Evolutionary conservation across 345 rosid genomes (phyloP), one percentile per base, ranked within the genome.

Genomic region (Lepidium africanum): DNA sequence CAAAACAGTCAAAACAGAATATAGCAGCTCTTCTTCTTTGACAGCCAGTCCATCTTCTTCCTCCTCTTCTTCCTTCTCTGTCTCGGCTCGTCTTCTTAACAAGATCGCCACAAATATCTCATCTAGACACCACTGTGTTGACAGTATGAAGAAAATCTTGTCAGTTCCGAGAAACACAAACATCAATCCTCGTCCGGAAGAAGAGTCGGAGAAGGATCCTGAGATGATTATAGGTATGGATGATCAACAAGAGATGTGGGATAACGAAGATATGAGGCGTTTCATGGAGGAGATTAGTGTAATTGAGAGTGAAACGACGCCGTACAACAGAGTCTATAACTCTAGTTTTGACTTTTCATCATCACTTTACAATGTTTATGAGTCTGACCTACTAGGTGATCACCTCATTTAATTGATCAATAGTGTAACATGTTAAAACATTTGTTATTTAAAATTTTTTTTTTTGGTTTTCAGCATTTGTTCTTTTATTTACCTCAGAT

Each of bases 21-120:
- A 41, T 15, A 13, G 53, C 6, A 50, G 19, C 48, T 59, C 72
- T 41, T 73, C 71, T 14, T 21, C 23, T 21, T 38, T 39, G 10
- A 21, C 23, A 25, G 0, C 4, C 4, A 27, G 0, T 27, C 32
- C 32, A 27, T 27, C 32, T 27, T 27, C 32, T 25, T 25, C 27
- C 27, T 2, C 27, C 27, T 25, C 4, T 49, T 17, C 47, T 37
- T 41, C 59, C 8, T 68, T 45, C 25, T 65, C 39, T 14, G 42
- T 63, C 47, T 60, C 58, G 6, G 63, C 58, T 43, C 9, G 36
- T 51, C n/a, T 74, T 42, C 45, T 74, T 13, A 74, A 74, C 69
- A 67, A 60, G 63, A 58, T 74, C 6, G 73, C 78, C 23, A 5
- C 58, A 1, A 32, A 64, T 45, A 37, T 74, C 43, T 54, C 77